phyloP scores from a whole-genome alignment of 2,329 filamentous ascomycete species.

The Periconia sp. region DNA sequence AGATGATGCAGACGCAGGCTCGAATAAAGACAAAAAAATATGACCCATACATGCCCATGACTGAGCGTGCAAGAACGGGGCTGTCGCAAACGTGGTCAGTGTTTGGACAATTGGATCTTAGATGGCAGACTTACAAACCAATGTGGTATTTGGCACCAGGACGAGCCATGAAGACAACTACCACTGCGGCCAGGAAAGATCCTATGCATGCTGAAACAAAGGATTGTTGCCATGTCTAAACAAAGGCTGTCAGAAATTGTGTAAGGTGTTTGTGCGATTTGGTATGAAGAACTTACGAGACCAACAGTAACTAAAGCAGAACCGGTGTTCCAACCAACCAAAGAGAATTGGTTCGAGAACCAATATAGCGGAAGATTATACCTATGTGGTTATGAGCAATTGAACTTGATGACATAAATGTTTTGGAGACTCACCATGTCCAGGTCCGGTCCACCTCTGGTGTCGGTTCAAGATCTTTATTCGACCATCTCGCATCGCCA shows the following conservation, averaged over 20 bases:
- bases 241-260: neutral
- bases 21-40: constrained; percentile 45
- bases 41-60: constrained; percentile 40
- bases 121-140: neutral
- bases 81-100: neutral
- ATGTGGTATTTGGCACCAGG: constrained; percentile 25
- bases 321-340: constrained; percentile 5
- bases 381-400: neutral
- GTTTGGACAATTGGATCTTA: neutral
- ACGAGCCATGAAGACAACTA: constrained; percentile 24
- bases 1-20: constrained; percentile 42
- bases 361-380: constrained; percentile 20
- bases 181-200: constrained; percentile 23
- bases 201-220: constrained; percentile 24
- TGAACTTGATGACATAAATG: neutral
- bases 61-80: constrained; percentile 19
- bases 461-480: constrained; percentile 26
- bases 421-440: constrained; percentile 17
- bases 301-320: constrained; percentile 3
- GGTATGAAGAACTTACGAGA: neutral
- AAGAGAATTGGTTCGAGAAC: neutral
- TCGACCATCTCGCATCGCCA: constrained; percentile 23
- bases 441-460: constrained; percentile 22
- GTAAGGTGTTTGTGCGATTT: neutral
- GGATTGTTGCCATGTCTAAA: constrained; percentile 24